Evolutionary conservation across 805 yeast species (phyloP), one percentile per base, ranked within the genome.

Genomic region (Monosporozyma unispora): DNA sequence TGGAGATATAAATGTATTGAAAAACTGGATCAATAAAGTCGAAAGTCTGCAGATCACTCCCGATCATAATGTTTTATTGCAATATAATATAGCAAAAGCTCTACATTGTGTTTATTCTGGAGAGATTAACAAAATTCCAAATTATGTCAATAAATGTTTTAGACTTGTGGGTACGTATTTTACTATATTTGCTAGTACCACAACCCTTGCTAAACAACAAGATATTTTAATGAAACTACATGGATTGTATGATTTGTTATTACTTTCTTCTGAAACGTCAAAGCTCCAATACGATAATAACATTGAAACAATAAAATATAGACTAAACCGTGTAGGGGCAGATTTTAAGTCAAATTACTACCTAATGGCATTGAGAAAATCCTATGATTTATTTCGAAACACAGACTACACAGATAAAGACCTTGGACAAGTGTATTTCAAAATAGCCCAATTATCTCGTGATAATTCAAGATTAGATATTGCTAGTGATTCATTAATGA

Each of bases 401-500:
- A 44, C 57, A 50, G 42, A 54, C 39, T 46, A 40, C 22, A 53
- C 55, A 2, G 51, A 60, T 7, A 53, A 63, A 0, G 71, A 71
- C 45, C 60, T 74, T 10, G 76, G 78, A 7, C 72, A 76, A 23
- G 74, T 82, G 0, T 79, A 82, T 68, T 68, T 87, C 18, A 67
- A 73, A 19, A 75, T 82, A 31, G 81, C 96, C 0, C 71, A 73
- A 45, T 70, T 84, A 22, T 81, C 95, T 5, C 69, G 96, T 46
- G 75, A 79, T 50, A 80, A 81, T 51, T 77, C 80, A 9, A 75
- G 90, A 51, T 68, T 82, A 2, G 93, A 87, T 57, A 72, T 87
- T 37, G 84, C 96, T 0, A 80, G 87, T 2, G 76, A 81, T 19
- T 74, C 82, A 8, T 76, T 84, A 73, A 79, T 57, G 88, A 87